Evolutionary conservation across 1,284 basidiomycete species (phyloP), one percentile per base, ranked within the genome.

Genomic region (Ceratobasidium sp.): DNA sequence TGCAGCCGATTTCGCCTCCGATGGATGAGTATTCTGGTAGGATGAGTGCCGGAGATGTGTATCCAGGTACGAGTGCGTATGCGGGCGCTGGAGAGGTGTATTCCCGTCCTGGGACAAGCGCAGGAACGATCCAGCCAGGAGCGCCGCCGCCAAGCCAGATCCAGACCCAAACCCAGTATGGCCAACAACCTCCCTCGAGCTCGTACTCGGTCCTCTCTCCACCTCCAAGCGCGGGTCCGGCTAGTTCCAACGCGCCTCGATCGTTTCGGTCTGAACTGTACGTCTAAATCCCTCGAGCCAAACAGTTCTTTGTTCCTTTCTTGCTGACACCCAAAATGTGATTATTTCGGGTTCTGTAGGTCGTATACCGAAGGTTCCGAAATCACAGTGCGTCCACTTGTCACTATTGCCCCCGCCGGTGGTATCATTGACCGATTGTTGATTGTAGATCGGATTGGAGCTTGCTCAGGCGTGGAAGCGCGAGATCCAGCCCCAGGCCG

Each of bases 341-440:
- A 33, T 33, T 33, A 33, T 33, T 33, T 62, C 10, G 23, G 28
- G 15, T 17, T 33, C 33, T 48, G 28, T 40, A 74, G 70, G 57
- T 74, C 70, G 15, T 74, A 56, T 40, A 74, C 70, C 42, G 70
- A 74, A 46, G 70, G 70, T 44, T 74, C 70, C 42, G 70, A 74
- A 46, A 62, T 74, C 44, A 33, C 70, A n/a, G 70, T 74, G 17
- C 17, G 70, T 74, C 42, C 26, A 33, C 26, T 33, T 44, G 40
- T 61, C 9, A 28, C 33, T 28, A 10, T 33, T 3, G 13, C 13
- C 38, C 38, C 33, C 59, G 61, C 64, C 40, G 38, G 56, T 12
- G 7, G 33, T 70, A 13, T 26, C 26, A 9, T 23, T 74, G n/a
- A 74, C 57, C 59, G 57, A 17, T 42, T 4, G 46, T 44, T 42